These are phyloP conservation scores for Chimonanthus praecox DNA, from an alignment of 164 flowering plant genomes.

Conservation along the genomic window DNA sequence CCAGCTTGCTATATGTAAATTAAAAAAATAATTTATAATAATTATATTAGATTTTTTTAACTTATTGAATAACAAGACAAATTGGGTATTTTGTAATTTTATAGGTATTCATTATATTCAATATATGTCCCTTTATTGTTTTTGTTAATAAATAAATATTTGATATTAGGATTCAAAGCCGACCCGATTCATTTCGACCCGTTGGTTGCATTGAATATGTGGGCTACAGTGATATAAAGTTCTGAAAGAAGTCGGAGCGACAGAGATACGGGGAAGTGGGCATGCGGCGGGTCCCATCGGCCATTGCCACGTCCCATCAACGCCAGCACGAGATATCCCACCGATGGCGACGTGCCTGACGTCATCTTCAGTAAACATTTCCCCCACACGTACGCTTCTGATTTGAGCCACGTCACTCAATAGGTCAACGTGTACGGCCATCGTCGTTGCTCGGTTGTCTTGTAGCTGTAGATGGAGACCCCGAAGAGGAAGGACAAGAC, in stretches of 20 bases:
- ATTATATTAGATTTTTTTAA: too few species aligned
- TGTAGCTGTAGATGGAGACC: neutral
- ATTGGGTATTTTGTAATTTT: neutral
- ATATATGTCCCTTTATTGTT: too few species aligned
- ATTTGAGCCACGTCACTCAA: neutral
- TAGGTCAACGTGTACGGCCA: neutral
- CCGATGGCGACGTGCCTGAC: neutral
- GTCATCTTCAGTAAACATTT: neutral
- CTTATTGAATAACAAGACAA: neutral
- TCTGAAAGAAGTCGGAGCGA: neutral
- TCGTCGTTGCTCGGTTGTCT: neutral
- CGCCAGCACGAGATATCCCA: neutral
- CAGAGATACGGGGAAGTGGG: slow-evolving; percentile 1
- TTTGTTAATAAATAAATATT: too few species aligned
- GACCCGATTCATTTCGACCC: neutral
- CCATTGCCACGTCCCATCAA: neutral
- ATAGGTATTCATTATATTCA: too few species aligned
- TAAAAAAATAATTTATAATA: too few species aligned
- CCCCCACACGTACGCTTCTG: neutral
- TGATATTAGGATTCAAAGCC: too few species aligned
- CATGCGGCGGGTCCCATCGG: neutral
- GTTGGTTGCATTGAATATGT: neutral
- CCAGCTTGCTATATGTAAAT: too few species aligned
- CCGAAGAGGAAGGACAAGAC: neutral
- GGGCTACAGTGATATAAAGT: too few species aligned